Conservation (phyloP, 208 protist genomes). For the Trypanosoma scelopori region DNA sequence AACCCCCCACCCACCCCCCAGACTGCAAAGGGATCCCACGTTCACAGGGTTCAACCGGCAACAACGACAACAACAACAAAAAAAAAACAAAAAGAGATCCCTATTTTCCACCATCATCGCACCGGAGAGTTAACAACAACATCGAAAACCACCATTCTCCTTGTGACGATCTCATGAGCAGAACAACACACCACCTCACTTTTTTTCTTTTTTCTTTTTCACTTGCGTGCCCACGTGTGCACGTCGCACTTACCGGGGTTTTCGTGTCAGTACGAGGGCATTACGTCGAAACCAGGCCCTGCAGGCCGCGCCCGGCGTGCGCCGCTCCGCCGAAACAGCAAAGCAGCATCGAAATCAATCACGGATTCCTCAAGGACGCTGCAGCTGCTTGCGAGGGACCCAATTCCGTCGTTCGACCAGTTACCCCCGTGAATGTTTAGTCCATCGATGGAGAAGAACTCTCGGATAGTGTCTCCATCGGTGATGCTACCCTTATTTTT, state of each 20-base stretch:
- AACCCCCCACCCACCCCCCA: no score
- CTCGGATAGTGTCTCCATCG: constrained; percentile 4
- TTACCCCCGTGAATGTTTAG: neutral
- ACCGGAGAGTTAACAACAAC: no score
- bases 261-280: constrained; percentile 22
- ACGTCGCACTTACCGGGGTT: no score
- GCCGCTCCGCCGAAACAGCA: constrained; percentile 17
- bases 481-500: neutral
- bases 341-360: constrained; percentile 11
- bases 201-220: neutral
- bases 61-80: no score
- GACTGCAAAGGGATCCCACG: no score
- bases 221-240: neutral
- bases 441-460: constrained; percentile 16
- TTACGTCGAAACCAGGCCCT: constrained; percentile 9
- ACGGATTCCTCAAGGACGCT: constrained; percentile 1
- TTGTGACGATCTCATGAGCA: no score
- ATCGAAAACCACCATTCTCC: no score
- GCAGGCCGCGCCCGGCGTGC: constrained; percentile 13
- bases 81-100: no score
- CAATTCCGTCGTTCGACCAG: neutral
- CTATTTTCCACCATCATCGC: no score
- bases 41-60: no score
- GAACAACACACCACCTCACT: no score
- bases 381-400: neutral